Evolutionary conservation across 2,329 filamentous ascomycete species (phyloP), one percentile per base, ranked within the genome.

Genomic region (Aspergillus sp.): DNA sequence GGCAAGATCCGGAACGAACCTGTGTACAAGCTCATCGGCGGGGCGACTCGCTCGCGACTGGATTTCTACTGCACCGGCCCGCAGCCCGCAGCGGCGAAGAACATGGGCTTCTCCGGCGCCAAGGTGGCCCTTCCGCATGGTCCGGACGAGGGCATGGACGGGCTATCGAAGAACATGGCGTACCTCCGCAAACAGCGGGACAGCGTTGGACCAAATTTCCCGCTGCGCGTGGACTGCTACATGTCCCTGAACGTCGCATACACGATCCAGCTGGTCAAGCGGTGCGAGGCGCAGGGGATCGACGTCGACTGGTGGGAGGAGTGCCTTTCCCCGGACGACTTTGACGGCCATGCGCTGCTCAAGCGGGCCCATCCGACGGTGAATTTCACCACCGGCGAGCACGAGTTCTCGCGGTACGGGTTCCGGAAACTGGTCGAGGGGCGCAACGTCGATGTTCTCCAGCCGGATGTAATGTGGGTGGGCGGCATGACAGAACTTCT

Each of bases 301-400:
- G 74, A 89, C 60, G 88, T 95, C 57, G 86, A 94, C 67, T 95
- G 88, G 88, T 94, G 86, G 86, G 88, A 95, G 66, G 88, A 95
- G 67, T 93, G 86, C 44, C 67, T 95, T 41, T 82, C 80, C 17
- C 88, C 88, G 8, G 88, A 95, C 60, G 88, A 95, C 66, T 85
- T 82, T 29, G 88, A 94, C 50, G 88, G 88, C 35, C 93, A 93
- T 51, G 82, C 78, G 44, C 77, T 86, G 56, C 78, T 95, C 65
- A 95, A 95, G 71, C 78, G 80, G 30, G 88, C 88, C 1, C 86
- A 94, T 55, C 88, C 88, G 1, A 81, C 80, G 2, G 70, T 89
- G 62, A 93, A 93, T 61, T 95, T 95, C 68, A 95, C 88, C 12
- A 94, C 88, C 1, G 88, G 88, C 44, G 88, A 95, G 67, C 88